Evolutionary conservation across 176 grass and related monocot species (phyloP).

Genomic region (Aegilops bicornis): DNA sequence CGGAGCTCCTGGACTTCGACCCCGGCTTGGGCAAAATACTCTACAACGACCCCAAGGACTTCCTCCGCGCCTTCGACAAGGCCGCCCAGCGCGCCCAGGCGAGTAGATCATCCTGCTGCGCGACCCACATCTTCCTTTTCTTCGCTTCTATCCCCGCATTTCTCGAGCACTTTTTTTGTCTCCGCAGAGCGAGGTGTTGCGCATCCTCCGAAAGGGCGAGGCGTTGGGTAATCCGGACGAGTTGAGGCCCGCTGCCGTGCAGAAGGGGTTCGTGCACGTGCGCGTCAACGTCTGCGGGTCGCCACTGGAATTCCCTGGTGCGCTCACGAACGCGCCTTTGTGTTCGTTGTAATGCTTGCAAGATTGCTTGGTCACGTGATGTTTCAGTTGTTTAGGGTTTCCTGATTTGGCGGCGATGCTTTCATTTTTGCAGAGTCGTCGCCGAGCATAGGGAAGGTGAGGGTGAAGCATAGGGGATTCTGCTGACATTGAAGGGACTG

Average conservation of each 20-base stretch:
- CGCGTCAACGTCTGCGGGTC: slow-evolving; percentile 67
- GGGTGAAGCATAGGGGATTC: slow-evolving; percentile 72
- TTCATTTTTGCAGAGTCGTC: slow-evolving; percentile 51
- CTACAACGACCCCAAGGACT: slow-evolving; percentile 32
- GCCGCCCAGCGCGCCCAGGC: slow-evolving; percentile 56
- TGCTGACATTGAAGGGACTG: slow-evolving; percentile 84
- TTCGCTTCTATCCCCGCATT: not conserved
- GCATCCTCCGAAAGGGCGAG: slow-evolving; percentile 1
- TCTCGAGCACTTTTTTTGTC: not conserved
- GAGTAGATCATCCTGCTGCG: not conserved
- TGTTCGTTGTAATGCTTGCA: slow-evolving; percentile 15
- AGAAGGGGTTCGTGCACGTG: slow-evolving; percentile 61
- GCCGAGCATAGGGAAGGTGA: slow-evolving; percentile 77
- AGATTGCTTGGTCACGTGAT: not conserved
- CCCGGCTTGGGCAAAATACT: slow-evolving; percentile 37
- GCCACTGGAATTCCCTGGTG: slow-evolving; percentile 64
- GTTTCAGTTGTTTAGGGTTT: not conserved
- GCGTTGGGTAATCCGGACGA: not conserved
- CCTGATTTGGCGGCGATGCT: not conserved
- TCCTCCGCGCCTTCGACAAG: slow-evolving; percentile 32
- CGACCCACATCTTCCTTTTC: not conserved
- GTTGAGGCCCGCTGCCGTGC: not conserved
- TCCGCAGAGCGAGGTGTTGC: slow-evolving; percentile 29
- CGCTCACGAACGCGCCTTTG: not conserved
- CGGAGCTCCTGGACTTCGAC: slow-evolving; percentile 74